Percentiles rank a stretch among this genome's conserved stretches.
phyloP scores from a whole-genome alignment of 2,329 filamentous ascomycete genomes.

The Fusarium longipes region DNA sequence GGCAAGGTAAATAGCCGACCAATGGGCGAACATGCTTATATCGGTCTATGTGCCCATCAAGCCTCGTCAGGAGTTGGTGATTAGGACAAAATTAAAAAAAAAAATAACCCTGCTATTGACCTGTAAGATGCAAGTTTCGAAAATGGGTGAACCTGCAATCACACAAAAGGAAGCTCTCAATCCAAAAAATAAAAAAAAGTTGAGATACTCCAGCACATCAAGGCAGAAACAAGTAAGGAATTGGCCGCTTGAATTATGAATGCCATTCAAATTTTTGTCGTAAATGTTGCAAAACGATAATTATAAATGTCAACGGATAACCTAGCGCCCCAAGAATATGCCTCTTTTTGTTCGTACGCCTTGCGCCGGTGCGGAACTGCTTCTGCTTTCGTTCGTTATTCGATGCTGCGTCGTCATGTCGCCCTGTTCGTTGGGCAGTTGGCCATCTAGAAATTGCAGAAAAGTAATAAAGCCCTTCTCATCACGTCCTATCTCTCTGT shows the following conservation, averaged over 20 bases:
- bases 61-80: not conserved
- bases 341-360: conserved; percentile 54
- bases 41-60: not conserved
- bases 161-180: not conserved
- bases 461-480: conserved; percentile 41
- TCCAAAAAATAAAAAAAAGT: conserved; percentile 10
- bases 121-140: not conserved
- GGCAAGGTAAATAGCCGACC: not conserved
- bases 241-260: conserved; percentile 18
- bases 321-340: conserved; percentile 54
- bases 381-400: conserved; percentile 50
- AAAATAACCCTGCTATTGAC: not conserved
- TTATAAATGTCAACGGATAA: conserved; percentile 52
- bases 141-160: not conserved
- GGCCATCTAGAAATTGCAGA: conserved; percentile 46
- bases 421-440: conserved; percentile 43
- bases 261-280: conserved; percentile 34
- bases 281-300: conserved; percentile 42
- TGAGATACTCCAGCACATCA: conserved; percentile 5
- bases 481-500: conserved; percentile 28
- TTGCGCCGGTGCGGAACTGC: conserved; percentile 54
- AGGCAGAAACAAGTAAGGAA: not conserved
- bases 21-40: not conserved
- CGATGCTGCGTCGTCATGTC: conserved; percentile 50
- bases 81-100: not conserved